Percentiles rank a stretch among this genome's conserved stretches.
Conservation (phyloP, 176 grass and related monocot genomes). For the Paspalum vaginatum region DNA sequence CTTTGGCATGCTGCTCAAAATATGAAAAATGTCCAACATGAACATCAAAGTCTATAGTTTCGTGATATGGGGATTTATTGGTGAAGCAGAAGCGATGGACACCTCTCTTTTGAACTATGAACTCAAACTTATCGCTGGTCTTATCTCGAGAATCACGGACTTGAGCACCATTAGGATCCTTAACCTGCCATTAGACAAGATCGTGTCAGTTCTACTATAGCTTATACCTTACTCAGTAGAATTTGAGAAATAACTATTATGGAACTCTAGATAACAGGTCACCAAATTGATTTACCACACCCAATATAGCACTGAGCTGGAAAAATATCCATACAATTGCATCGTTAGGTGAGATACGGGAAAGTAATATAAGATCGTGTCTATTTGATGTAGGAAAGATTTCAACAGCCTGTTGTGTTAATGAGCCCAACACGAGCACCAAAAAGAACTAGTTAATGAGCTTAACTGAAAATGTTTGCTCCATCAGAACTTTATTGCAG, state of each 20-base stretch:
- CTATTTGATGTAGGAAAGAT: background rate
- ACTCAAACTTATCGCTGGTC: conserved; percentile 92
- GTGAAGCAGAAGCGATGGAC: conserved; percentile 91
- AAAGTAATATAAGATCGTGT: background rate
- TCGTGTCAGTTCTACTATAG: background rate
- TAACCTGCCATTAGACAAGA: conserved; percentile 59
- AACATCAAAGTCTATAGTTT: conserved; percentile 97
- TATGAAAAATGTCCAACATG: conserved; percentile 95
- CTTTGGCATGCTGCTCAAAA: conserved; percentile 96
- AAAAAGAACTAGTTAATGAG: background rate
- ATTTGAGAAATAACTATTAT: background rate
- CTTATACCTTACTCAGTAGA: background rate
- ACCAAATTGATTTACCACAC: background rate
- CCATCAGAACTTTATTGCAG: background rate
- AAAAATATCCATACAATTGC: background rate
- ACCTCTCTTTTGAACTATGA: conserved; percentile 88
- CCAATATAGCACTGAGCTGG: background rate
- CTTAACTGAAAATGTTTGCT: background rate
- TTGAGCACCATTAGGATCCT: conserved; percentile 76
- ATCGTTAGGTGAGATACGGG: background rate
- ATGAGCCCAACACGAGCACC: background rate
- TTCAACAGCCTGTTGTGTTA: background rate
- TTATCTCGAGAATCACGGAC: conserved; percentile 82
- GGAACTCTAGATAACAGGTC: background rate
- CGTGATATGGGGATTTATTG: conserved; percentile 93